These are phyloP conservation scores for Corynespora cassiicola DNA, from an alignment of 2,329 filamentous ascomycete species.

Conservation along the genomic window DNA sequence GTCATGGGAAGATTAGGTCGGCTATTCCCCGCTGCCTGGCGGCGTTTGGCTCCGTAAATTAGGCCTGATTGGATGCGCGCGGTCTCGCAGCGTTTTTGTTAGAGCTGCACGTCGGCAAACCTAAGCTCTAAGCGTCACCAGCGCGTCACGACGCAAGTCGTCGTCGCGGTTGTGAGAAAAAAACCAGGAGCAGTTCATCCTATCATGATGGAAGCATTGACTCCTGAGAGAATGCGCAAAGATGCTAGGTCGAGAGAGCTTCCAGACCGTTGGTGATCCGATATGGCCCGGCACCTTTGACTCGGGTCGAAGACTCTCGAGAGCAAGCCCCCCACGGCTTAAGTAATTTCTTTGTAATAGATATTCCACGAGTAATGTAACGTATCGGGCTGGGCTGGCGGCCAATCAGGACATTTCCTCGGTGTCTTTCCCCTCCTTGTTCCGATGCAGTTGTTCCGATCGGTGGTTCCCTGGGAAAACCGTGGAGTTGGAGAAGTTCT, in stretches of 20 bases:
- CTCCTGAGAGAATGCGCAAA: too few species aligned
- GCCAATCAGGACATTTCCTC: too few species aligned
- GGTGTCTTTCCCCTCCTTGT: too few species aligned
- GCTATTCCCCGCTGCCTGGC: slow-evolving; percentile 16
- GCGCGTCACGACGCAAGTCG: slow-evolving; percentile 26
- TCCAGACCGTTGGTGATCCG: too few species aligned
- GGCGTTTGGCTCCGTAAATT: slow-evolving; percentile 7
- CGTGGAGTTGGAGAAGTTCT: not conserved
- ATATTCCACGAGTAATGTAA: too few species aligned
- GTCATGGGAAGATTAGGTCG: slow-evolving; percentile 32
- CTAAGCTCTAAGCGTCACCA: slow-evolving; percentile 25
- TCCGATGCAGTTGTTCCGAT: too few species aligned
- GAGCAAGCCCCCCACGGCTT: slow-evolving; percentile 3
- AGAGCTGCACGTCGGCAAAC: slow-evolving; percentile 10
- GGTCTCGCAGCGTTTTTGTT: too few species aligned
- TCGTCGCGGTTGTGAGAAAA: slow-evolving; percentile 2
- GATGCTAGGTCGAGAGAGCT: too few species aligned
- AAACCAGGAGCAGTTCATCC: not conserved
- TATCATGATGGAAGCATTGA: too few species aligned
- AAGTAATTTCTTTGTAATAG: not conserved
- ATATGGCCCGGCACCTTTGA: too few species aligned
- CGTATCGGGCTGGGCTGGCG: too few species aligned
- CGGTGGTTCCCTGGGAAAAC: not conserved
- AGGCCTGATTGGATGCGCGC: slow-evolving; percentile 27
- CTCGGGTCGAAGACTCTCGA: too few species aligned